Percentiles rank a stretch among this genome's conserved stretches.
These are phyloP conservation scores for Epithemia pelagica DNA, from an alignment of 108 stramenopile genomes.

Conservation along the genomic window DNA sequence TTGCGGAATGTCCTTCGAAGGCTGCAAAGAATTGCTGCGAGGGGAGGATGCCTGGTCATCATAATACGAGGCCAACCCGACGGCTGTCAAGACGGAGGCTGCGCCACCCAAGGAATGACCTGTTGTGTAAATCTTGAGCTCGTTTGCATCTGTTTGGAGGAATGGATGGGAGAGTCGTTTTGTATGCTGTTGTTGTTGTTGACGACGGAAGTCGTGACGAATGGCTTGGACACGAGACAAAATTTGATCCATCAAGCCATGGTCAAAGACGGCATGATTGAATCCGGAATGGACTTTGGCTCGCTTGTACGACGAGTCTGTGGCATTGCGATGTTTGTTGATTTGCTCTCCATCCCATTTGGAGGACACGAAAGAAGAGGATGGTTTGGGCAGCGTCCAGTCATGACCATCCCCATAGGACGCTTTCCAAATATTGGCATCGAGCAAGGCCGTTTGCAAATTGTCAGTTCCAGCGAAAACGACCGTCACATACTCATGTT, in stretches of 20 bases:
- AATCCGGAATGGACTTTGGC: slow-evolving; percentile 67
- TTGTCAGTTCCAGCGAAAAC: slow-evolving; percentile 84
- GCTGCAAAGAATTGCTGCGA: background rate
- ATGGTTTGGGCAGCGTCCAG: slow-evolving; percentile 9
- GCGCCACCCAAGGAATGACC: slow-evolving; percentile 81
- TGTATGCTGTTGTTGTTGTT: background rate
- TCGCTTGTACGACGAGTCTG: background rate
- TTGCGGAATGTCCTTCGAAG: background rate
- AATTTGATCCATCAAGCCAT: slow-evolving; percentile 39
- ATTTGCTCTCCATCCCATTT: background rate
- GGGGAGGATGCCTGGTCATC: background rate
- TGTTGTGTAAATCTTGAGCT: slow-evolving; percentile 43
- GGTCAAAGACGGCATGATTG: slow-evolving; percentile 65
- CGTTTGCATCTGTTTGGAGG: slow-evolving; percentile 7
- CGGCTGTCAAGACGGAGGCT: slow-evolving; percentile 57
- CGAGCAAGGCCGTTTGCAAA: slow-evolving; percentile 54
- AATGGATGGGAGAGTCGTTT: background rate
- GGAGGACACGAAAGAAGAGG: too few relatives aligned
- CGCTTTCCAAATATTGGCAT: slow-evolving; percentile 52
- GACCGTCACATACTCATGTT: slow-evolving; percentile 48
- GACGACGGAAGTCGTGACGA: slow-evolving; percentile 8
- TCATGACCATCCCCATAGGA: slow-evolving; percentile 42
- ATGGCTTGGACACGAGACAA: slow-evolving; percentile 16
- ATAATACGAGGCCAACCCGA: slow-evolving; percentile 34
- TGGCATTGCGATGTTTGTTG: slow-evolving; percentile 6